Evolutionary conservation across 768 basidiomycete genomes (phyloP), one percentile per base, ranked within the genome.

Genomic region (Calocybe gangraenosa): DNA sequence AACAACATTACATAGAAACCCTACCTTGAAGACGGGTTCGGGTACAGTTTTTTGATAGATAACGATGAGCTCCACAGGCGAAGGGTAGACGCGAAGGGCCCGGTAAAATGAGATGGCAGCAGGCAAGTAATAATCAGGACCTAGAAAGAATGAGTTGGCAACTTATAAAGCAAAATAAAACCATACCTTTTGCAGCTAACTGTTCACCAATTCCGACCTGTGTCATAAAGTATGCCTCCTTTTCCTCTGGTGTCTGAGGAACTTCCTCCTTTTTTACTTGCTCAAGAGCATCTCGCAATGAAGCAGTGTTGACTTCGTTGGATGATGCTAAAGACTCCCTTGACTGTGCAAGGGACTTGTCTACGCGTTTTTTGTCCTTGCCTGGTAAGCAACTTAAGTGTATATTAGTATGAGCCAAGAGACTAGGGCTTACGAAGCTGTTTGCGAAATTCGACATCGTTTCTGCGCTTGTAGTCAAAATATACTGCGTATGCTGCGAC

Each of bases 21-120:
- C 23, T 44, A 84, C 85, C 70, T 90, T 87, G 70, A 92, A 91
- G 39, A 92, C 71, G 30, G 82, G 74, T 20, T 79, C 76, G 2
- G 91, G 87, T 22, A 95, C 81, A 25, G 92, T 93, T 67, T 87
- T 87, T 68, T 97, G 84, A 59, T 96, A 95, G 50, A 98, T 94
- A 64, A 87, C 81, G 57, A 99, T 86, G 55, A 98, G 80, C 65
- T 98, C 96, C 23, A 92, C 81, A 0, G 94, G 92, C 22, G 88
- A 82, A 40, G 96, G 96, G 69, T 99, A 99, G 28, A 96, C 92
- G 44, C 87, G 76, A 47, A 98, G 81, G 1, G 92, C 94, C 40
- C 92, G 80, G 78, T 84, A 99, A 79, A 98, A 98, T 33, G 83
- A 79, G 60, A 90, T 65, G 33, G 96, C 94, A 15, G 94, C 84